Evolutionary conservation across 1,284 basidiomycete genomes (phyloP).

Genomic region (Spongiforma sp.): DNA sequence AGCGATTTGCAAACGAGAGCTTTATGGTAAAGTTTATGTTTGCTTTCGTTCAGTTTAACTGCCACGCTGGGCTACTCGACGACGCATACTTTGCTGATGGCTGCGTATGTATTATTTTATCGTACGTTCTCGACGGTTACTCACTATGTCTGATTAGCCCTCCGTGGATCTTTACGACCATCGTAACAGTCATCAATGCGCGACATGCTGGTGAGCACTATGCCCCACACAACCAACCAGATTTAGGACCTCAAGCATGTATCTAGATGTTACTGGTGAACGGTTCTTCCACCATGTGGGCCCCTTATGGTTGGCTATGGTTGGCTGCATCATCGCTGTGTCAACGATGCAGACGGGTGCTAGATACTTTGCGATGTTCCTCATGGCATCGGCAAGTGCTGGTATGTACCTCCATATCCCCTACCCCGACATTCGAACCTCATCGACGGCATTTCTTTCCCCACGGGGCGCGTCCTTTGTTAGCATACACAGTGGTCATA

Average conservation of each 20-base stretch:
- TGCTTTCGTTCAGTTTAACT: constrained; percentile 51
- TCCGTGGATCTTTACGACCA: constrained; percentile 66
- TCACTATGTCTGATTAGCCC: constrained; percentile 46
- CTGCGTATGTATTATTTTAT: constrained; percentile 53
- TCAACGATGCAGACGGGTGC: constrained; percentile 57
- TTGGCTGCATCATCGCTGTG: constrained; percentile 70
- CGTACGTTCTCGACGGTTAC: constrained; percentile 9
- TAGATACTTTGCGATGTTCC: constrained; percentile 69
- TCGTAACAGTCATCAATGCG: constrained; percentile 47
- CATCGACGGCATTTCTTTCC: background rate
- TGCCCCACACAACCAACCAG: too few species aligned
- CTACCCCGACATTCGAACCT: background rate
- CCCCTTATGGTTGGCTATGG: constrained; percentile 59
- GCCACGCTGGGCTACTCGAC: constrained; percentile 70
- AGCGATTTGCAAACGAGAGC: constrained; percentile 20
- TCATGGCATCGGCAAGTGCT: constrained; percentile 63
- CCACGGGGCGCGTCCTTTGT: background rate
- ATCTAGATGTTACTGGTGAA: constrained; percentile 5
- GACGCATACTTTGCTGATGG: constrained; percentile 48
- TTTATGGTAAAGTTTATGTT: background rate
- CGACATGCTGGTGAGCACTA: constrained; percentile 66
- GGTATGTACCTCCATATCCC: constrained; percentile 41
- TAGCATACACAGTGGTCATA: constrained; percentile 62
- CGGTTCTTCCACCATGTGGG: constrained; percentile 6
- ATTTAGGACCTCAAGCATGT: too few species aligned